A percentile compares a stretch with the other conserved stretches of the same genome.
These are phyloP conservation scores for Corylus avellana DNA, from an alignment of 306 rosid species.

Conservation along the genomic window DNA sequence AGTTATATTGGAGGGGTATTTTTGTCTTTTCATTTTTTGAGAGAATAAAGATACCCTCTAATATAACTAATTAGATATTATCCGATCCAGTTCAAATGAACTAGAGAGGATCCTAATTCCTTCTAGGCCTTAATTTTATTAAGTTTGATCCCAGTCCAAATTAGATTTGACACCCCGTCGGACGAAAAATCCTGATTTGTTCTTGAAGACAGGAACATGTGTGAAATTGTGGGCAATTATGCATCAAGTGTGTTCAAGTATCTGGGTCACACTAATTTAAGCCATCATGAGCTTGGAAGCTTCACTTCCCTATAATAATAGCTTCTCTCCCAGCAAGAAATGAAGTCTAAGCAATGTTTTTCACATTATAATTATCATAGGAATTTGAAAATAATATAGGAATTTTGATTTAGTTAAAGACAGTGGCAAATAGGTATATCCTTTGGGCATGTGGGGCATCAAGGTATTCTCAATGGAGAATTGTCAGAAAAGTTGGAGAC, in stretches of 20 bases:
- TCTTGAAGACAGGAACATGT: neutral
- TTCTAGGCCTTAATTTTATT: no score
- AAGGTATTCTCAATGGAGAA: neutral
- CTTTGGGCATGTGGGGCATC: neutral
- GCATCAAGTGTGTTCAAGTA: slow-evolving; percentile 19
- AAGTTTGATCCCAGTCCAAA: no score
- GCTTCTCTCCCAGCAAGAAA: slow-evolving; percentile 19
- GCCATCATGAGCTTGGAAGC: slow-evolving; percentile 35
- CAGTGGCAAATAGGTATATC: neutral
- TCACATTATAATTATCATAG: slow-evolving; percentile 22
- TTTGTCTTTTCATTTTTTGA: no score
- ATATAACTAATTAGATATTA: no score
- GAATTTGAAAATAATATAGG: slow-evolving; percentile 6
- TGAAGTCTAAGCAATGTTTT: slow-evolving; percentile 13
- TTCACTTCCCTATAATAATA: slow-evolving; percentile 19
- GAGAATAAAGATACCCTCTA: no score
- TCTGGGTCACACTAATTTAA: slow-evolving; percentile 4
- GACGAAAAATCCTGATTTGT: no score
- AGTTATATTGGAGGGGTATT: no score
- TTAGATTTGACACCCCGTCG: no score
- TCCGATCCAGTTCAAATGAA: no score
- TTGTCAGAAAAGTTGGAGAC: neutral
- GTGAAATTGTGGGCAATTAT: slow-evolving; percentile 32
- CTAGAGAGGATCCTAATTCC: no score
- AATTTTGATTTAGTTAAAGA: neutral